A percentile compares a stretch with the other conserved stretches of the same genome.
Conservation (phyloP, 2,329 filamentous ascomycete genomes). For the Sporothrix luriei region DNA sequence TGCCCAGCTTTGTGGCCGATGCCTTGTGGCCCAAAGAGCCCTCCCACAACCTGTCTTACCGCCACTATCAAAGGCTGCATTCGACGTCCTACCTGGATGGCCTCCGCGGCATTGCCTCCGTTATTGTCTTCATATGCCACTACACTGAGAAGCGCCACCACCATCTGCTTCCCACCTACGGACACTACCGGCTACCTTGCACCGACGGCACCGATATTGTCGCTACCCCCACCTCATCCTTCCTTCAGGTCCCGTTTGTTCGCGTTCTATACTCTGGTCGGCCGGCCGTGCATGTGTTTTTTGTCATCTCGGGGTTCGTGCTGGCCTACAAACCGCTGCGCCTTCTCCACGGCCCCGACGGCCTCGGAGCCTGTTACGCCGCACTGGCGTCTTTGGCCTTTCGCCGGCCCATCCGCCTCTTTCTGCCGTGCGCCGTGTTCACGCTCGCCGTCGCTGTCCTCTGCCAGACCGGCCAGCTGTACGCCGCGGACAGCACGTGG, state of each 20-base stretch:
- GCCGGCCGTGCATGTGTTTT: slow-evolving; percentile 56
- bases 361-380: slow-evolving; percentile 45
- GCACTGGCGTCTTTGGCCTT: slow-evolving; percentile 53
- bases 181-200: slow-evolving; percentile 39
- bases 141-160: slow-evolving; percentile 49
- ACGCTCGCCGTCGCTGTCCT: slow-evolving; percentile 47
- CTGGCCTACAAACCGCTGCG: slow-evolving; percentile 51
- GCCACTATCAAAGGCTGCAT: slow-evolving; percentile 40
- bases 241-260: slow-evolving; percentile 50
- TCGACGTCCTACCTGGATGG: slow-evolving; percentile 54
- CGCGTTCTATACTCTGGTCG: slow-evolving; percentile 50
- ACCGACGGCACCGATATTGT: background rate
- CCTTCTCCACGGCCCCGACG: slow-evolving; percentile 44
- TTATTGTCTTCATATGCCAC: slow-evolving; percentile 54
- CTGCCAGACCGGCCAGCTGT: slow-evolving; percentile 41
- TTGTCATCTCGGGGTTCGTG: slow-evolving; percentile 55
- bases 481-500: slow-evolving; percentile 38
- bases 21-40: slow-evolving; percentile 40
- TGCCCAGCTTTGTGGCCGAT: slow-evolving; percentile 45
- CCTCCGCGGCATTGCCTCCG: slow-evolving; percentile 52
- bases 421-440: slow-evolving; percentile 50
- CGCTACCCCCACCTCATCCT: slow-evolving; percentile 39
- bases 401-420: slow-evolving; percentile 51
- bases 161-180: slow-evolving; percentile 44
- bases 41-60: slow-evolving; percentile 33